Conservation (phyloP, 768 basidiomycete species). For the Lentinula lateritia region DNA sequence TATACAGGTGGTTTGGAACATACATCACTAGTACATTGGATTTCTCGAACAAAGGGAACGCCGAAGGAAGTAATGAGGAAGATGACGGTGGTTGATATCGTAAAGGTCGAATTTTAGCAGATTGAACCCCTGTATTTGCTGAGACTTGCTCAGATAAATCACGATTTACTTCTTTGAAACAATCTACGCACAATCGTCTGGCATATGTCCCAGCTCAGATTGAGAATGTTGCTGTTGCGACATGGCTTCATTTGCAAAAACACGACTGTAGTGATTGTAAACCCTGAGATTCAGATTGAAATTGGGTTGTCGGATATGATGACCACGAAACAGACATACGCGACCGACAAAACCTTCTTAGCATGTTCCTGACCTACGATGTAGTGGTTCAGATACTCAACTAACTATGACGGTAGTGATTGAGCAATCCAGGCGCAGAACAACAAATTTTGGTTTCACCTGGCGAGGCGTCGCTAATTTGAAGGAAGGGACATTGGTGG, state of each 20-base stretch:
- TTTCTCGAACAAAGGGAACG: constrained; percentile 77
- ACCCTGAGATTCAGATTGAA: constrained; percentile 45
- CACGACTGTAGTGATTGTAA: constrained; percentile 92
- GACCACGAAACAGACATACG: constrained; percentile 49
- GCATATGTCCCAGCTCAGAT: constrained; percentile 3
- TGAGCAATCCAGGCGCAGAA: background rate
- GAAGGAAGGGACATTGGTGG: constrained; percentile 35
- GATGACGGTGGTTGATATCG: constrained; percentile 30
- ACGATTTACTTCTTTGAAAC: background rate
- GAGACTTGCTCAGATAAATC: constrained; percentile 9
- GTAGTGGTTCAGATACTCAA: constrained; percentile 81
- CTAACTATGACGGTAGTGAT: constrained; percentile 47
- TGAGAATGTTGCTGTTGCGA: constrained; percentile 32
- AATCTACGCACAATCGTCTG: constrained; percentile 14
- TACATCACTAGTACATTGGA: constrained; percentile 93
- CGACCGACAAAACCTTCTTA: constrained; percentile 91
- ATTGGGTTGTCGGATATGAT: too few species aligned
- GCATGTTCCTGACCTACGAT: constrained; percentile 89
- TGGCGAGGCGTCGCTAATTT: constrained; percentile 52
- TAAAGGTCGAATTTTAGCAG: constrained; percentile 63
- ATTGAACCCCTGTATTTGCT: constrained; percentile 37
- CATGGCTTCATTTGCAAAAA: constrained; percentile 61
- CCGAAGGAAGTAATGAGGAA: constrained; percentile 31
- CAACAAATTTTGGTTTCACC: constrained; percentile 21
- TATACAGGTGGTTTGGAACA: background rate